Evolutionary conservation across 1,284 basidiomycete genomes (phyloP).

Genomic region (Fomitiporia mediterranea): DNA sequence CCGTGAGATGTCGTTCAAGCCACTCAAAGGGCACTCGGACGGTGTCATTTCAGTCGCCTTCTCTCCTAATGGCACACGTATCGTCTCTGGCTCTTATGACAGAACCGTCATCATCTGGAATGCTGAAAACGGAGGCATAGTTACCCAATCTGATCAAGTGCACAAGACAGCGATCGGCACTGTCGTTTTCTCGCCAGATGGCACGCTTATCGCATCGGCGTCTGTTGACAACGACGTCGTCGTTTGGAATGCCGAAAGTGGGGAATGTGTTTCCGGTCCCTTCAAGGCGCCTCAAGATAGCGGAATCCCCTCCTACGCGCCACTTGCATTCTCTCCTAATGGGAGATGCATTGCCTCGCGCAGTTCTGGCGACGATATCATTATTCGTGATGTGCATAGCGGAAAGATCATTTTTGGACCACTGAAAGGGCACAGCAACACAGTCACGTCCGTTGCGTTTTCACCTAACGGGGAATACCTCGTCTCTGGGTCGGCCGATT

Average conservation of each 20-base stretch:
- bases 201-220: not conserved
- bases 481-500: not conserved
- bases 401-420: not conserved
- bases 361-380: not conserved
- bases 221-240: not conserved
- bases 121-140: not conserved
- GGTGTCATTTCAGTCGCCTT: constrained; percentile 8
- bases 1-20: not conserved
- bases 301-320: not conserved
- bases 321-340: not conserved
- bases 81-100: constrained; percentile 13
- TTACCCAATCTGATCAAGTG: not conserved
- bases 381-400: not conserved
- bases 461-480: not conserved
- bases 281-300: not conserved
- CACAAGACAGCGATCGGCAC: too few species aligned
- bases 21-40: constrained; percentile 4
- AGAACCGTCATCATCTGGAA: not conserved
- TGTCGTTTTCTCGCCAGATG: not conserved
- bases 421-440: not conserved
- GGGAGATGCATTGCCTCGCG: not conserved
- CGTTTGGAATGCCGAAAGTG: not conserved
- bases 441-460: not conserved
- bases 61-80: constrained; percentile 10
- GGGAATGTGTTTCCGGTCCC: not conserved